A percentile compares a stretch with the other conserved stretches of the same genome.
These are phyloP conservation scores for Tripterygium wilfordii DNA, from an alignment of 177 flowering plant species.

Conservation along the genomic window DNA sequence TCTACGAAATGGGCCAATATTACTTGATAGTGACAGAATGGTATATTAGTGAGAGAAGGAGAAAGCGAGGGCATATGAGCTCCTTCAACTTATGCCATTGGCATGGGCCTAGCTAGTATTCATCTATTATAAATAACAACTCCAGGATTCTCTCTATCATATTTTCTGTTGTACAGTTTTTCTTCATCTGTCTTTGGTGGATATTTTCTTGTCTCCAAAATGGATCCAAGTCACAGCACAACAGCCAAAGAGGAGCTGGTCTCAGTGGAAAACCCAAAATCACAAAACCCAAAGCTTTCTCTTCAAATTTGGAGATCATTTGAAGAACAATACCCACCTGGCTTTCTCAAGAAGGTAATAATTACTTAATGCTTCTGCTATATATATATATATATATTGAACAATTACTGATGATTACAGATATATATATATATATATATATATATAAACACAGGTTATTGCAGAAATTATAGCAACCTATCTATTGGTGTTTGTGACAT, in stretches of 20 bases:
- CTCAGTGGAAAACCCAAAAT: conserved; percentile 10
- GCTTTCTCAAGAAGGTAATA: conserved; percentile 39
- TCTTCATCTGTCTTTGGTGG: no score
- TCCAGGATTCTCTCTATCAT: no score
- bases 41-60: no score
- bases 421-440: background rate
- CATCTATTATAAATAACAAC: no score
- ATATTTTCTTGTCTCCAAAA: no score
- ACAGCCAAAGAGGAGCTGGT: conserved; percentile 1
- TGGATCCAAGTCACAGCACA: background rate
- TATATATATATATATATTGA: background rate
- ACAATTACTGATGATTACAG: background rate
- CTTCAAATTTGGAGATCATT: background rate
- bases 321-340: conserved; percentile 33
- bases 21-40: no score
- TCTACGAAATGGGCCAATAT: no score
- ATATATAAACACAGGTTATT: conserved; percentile 32
- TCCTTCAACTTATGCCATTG: no score
- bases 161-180: no score
- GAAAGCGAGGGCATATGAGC: no score
- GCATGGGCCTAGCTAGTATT: no score
- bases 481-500: conserved; percentile 65
- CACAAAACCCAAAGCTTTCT: background rate
- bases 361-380: background rate
- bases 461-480: conserved; percentile 71